Base-by-base conservation (phyloP, 2,329 filamentous ascomycete species). In the Akanthomyces muscarius region DNA sequence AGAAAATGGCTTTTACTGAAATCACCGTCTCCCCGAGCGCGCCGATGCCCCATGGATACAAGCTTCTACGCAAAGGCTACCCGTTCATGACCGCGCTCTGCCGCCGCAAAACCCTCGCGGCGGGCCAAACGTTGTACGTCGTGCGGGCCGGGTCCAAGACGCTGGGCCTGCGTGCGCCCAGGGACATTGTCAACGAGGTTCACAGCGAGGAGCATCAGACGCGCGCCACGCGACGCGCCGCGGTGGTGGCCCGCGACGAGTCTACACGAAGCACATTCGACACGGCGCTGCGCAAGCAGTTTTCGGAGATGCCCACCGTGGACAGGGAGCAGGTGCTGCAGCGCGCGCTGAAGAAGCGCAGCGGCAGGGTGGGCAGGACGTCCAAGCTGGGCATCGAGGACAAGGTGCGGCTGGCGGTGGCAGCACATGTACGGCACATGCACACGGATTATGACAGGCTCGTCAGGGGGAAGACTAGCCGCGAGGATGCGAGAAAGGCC, bases 401-500 rank as follows among this genome's bases (percentile, higher is more conserved):
- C 16, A 81, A 76, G 65, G 80, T 77, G 5, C 66, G 70, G 52
- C 72, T 83, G 28, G 82, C 80, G 2, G 80, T 83, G 14, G 70
- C 75, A 25, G 82, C 82, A 3, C 78, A 83, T 65, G 74, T 81
- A 5, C 74, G 82, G 7, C 82, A 84, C 66, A 65, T 62, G 3
- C 75, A 81, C 51, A 84, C 81, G 0, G 66, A 72, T 1, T 85
- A 85, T 63, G 80, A 84, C 16, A 50, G 58, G 42, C 65, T 80
- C 48, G 64, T 81, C 61, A 64, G 63, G 18, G 51, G 33, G 28
- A 25, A 55, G 25, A 25, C 25, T 11, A 52, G 41, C 11, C 59
- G 60, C 11, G 51, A 57, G 18, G 55, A 53, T 30, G 65, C 67
- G 10, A 64, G 67, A 28, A 61, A 55, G 21, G 51, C 53, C 5